phyloP scores from a whole-genome alignment of 495 filamentous ascomycete genomes.

The Hyphodiscus hymeniophilus region DNA sequence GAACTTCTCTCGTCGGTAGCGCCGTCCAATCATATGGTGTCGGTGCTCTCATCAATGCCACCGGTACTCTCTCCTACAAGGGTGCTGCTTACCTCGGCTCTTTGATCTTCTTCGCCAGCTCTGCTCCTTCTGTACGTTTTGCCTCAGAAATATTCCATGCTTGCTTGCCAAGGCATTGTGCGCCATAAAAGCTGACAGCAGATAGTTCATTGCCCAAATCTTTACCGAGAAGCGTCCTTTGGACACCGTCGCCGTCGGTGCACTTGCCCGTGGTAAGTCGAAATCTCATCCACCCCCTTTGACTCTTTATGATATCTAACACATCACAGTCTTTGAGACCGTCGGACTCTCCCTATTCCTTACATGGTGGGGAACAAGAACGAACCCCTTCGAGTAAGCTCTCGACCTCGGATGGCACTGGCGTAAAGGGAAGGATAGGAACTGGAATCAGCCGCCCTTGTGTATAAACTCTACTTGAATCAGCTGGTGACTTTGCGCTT shows the following conservation, averaged over 20 bases:
- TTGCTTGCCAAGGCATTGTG: background rate
- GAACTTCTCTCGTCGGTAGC: slow-evolving; percentile 80
- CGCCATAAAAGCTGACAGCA: background rate
- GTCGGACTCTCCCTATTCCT: slow-evolving; percentile 86
- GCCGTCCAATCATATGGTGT: slow-evolving; percentile 91
- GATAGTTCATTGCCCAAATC: slow-evolving; percentile 74
- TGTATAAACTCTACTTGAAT: slow-evolving; percentile 15
- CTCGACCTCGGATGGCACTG: background rate
- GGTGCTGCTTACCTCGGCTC: slow-evolving; percentile 89
- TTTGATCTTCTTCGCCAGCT: slow-evolving; percentile 85
- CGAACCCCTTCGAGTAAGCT: slow-evolving; percentile 65
- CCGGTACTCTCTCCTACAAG: slow-evolving; percentile 90
- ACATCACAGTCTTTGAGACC: slow-evolving; percentile 62
- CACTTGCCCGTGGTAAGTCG: slow-evolving; percentile 51
- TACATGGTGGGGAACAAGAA: slow-evolving; percentile 95
- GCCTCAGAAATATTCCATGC: background rate
- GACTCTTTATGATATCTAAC: background rate
- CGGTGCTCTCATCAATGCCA: slow-evolving; percentile 90
- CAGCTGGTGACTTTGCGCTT: slow-evolving; percentile 11
- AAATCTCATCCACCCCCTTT: background rate
- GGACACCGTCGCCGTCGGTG: slow-evolving; percentile 81
- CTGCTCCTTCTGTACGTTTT: slow-evolving; percentile 75
- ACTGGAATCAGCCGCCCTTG: background rate
- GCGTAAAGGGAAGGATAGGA: background rate
- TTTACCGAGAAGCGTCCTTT: slow-evolving; percentile 85